Evolutionary conservation across 2,329 filamentous ascomycete genomes (phyloP).

Genomic region (Byssothecium circinans): DNA sequence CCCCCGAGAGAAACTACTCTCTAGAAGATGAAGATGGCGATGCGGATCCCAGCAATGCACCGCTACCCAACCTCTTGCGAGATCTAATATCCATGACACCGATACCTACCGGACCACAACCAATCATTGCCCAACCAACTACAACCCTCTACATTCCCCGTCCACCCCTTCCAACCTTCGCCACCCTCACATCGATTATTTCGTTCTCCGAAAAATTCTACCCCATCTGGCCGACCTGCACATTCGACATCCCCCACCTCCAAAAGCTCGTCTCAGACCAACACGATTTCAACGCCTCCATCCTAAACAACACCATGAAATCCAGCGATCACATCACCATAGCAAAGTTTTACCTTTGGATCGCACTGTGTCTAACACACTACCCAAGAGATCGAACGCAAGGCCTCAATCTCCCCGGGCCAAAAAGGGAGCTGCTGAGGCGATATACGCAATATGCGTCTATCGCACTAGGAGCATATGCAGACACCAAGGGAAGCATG

Average conservation of each 20-base stretch:
- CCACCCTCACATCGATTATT: background rate
- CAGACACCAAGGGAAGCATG: background rate
- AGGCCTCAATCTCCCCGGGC: background rate
- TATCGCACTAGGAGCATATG: background rate
- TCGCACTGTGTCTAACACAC: background rate
- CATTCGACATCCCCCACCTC: background rate
- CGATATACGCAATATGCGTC: background rate
- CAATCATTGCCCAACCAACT: background rate
- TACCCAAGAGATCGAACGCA: background rate
- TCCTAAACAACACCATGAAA: no score
- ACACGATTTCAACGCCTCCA: background rate
- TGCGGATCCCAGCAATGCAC: background rate
- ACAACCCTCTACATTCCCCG: background rate
- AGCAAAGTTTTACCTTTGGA: background rate
- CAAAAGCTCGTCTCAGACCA: background rate
- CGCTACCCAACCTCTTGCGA: background rate
- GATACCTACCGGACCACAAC: background rate
- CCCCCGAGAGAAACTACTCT: no score
- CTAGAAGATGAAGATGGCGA: background rate
- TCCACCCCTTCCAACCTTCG: background rate
- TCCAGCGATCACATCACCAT: background rate
- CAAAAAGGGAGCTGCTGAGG: background rate
- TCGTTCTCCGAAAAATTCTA: background rate
- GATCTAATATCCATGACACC: background rate
- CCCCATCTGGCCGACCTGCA: background rate